Evolutionary conservation across 2,329 filamentous ascomycete species (phyloP).

Genomic region (Akanthomyces uredinophilus): DNA sequence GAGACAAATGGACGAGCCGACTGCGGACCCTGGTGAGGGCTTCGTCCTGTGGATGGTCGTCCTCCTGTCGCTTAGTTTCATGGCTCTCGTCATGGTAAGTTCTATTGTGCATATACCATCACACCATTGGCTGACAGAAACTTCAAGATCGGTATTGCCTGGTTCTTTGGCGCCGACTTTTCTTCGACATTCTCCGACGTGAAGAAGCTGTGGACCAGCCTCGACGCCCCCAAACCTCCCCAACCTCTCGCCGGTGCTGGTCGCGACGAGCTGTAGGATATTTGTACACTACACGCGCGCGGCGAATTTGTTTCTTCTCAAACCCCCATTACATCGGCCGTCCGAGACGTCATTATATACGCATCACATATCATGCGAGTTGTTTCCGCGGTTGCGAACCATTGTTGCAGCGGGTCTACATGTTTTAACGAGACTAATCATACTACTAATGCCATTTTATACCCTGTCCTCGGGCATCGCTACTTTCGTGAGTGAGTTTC

Average conservation of each 20-base stretch:
- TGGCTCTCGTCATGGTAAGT: constrained; percentile 76
- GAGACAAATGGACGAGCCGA: constrained; percentile 35
- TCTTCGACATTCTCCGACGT: constrained; percentile 42
- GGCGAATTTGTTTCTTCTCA: constrained; percentile 7
- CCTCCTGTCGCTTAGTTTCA: constrained; percentile 60
- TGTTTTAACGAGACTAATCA: constrained; percentile 6
- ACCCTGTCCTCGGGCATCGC: neutral
- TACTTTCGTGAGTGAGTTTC: neutral
- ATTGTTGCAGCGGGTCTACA: neutral
- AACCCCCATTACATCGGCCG: neutral
- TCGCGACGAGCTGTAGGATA: constrained; percentile 32
- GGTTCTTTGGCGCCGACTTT: constrained; percentile 75
- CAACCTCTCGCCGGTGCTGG: constrained; percentile 22
- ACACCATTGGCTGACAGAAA: constrained; percentile 1
- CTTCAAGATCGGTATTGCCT: constrained; percentile 68
- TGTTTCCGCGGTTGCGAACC: neutral
- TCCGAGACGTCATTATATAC: constrained; percentile 1
- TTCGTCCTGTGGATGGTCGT: constrained; percentile 63
- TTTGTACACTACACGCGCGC: neutral
- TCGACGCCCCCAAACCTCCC: constrained; percentile 19
- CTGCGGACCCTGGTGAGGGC: constrained; percentile 53
- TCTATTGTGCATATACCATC: constrained; percentile 15
- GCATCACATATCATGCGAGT: neutral
- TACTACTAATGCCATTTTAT: constrained; percentile 15
- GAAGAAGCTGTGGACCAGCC: constrained; percentile 17